phyloP scores from a whole-genome alignment of 2,329 filamentous ascomycete genomes.

The Aspergillus candidus region DNA sequence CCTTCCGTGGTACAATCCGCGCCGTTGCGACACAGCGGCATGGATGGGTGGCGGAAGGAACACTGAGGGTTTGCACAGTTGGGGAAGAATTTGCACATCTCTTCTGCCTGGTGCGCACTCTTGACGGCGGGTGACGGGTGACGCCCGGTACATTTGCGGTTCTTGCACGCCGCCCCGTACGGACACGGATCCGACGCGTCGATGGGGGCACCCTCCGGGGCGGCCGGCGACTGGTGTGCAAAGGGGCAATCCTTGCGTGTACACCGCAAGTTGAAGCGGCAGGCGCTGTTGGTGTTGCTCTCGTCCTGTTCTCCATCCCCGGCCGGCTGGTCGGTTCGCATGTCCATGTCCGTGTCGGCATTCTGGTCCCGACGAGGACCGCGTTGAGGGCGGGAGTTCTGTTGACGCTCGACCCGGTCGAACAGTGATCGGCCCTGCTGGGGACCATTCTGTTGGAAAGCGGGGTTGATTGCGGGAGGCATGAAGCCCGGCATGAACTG shows the following conservation, averaged over 20 bases:
- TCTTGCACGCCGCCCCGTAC: constrained; percentile 90
- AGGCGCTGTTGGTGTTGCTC: constrained; percentile 60
- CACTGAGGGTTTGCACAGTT: constrained; percentile 86
- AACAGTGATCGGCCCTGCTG: constrained; percentile 59
- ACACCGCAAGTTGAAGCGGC: constrained; percentile 85
- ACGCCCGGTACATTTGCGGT: constrained; percentile 83
- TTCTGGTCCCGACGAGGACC: constrained; percentile 38
- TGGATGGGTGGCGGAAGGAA: constrained; percentile 79
- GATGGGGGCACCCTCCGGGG: constrained; percentile 67
- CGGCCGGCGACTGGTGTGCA: constrained; percentile 89
- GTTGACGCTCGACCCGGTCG: constrained; percentile 57
- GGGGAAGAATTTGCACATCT: constrained; percentile 85
- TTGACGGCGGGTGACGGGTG: constrained; percentile 87
- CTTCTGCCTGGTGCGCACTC: constrained; percentile 69
- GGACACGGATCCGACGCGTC: constrained; percentile 76
- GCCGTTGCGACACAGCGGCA: constrained; percentile 85
- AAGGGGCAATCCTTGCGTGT: constrained; percentile 86
- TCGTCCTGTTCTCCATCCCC: constrained; percentile 45
- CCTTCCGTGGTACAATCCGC: constrained; percentile 72
- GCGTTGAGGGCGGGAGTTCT: constrained; percentile 48
- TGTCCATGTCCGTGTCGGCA: constrained; percentile 35
- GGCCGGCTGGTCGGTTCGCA: constrained; percentile 27
- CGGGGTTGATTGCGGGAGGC: constrained; percentile 49
- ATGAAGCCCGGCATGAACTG: constrained; percentile 57
- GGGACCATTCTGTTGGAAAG: constrained; percentile 45